Base-by-base conservation (phyloP, 371 early-diverging fungal species). In the Saksenaea oblongispora region DNA sequence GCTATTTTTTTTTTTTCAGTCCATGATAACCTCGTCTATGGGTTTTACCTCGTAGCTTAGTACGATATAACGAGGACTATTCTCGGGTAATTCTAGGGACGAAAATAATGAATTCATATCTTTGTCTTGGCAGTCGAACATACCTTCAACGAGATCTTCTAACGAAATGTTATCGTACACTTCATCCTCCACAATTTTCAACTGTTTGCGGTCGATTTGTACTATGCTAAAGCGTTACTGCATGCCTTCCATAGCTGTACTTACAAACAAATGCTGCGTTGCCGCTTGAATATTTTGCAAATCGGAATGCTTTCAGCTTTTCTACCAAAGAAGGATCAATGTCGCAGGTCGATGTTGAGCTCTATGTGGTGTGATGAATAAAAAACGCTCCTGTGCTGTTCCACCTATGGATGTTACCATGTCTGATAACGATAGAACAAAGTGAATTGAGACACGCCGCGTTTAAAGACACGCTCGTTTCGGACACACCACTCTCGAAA, bases 21-120 rank as follows among this genome's bases (percentile, higher is more conserved):
- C 34, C 1, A 41, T 17, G 8, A 36, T 56, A 2, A 5, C 3
- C 15, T 5, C 31, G 22, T 11, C 1, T 51, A 34, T 47, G 35
- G 14, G 17, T 17, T 41, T 18, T 71, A 81, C 85, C 67, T 87
- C 83, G 61, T 82, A 89, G 71, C 90, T 90, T 36, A 91, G 64
- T 34, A 91, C 73, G 17, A 92, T 64, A 54, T 85, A 92, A 4
- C 91, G 84, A 15, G 92, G 92, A 15, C 78, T 68, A 44, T 84
- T 86, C 26, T 90, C 91, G 1, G 91, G 92, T 17, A 92, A 74
- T 66, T 86, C 85, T 83, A 62, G 35, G 13, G n/a, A 13, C n/a
- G 17, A 35, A 11, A 35, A 15, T n/a, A 34, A 34, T 47, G 27
- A 39, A 13, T 18, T 34, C 24, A 36, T 10, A 24, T 24, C 27